Conservation (phyloP, 805 yeast species). For the Debaryomyces hansenii region DNA sequence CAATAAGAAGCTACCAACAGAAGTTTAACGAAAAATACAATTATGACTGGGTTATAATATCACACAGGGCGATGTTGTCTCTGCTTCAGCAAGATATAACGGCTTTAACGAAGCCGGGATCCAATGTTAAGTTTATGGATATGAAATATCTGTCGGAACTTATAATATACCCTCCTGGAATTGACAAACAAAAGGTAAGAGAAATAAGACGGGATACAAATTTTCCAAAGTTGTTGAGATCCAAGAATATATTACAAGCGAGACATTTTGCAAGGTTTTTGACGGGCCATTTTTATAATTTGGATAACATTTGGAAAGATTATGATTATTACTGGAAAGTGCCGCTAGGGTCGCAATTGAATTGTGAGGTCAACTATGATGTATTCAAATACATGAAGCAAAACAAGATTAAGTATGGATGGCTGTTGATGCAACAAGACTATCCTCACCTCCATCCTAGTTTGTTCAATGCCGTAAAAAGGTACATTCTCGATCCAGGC, state of each 20-base stretch:
- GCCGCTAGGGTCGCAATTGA: constrained; percentile 20
- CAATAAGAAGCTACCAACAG: constrained; percentile 14
- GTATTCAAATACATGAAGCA: constrained; percentile 23
- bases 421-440: constrained; percentile 11
- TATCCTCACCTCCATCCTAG: constrained; percentile 9
- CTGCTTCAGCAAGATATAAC: constrained; percentile 12
- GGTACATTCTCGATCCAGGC: constrained; percentile 3
- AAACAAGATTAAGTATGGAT: constrained; percentile 21
- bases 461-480: constrained; percentile 6
- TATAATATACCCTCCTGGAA: constrained; percentile 16
- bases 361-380: constrained; percentile 25
- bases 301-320: constrained; percentile 16
- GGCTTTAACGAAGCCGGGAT: constrained; percentile 14
- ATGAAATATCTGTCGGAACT: constrained; percentile 13
- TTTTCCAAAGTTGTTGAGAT: constrained; percentile 25
- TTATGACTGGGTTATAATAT: constrained; percentile 27
- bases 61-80: constrained; percentile 14
- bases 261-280: constrained; percentile 22
- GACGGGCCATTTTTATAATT: constrained; percentile 20
- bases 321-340: constrained; percentile 29
- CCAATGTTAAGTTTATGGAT: constrained; percentile 16
- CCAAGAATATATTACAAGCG: constrained; percentile 19
- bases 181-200: constrained; percentile 24
- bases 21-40: constrained; percentile 21
- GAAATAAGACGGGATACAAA: constrained; percentile 22